Evolutionary conservation across 225 moss, liverwort and hornwort genomes (phyloP), one percentile per base, ranked within the genome.

Genomic region (Rhytidiadelphus loreus): DNA sequence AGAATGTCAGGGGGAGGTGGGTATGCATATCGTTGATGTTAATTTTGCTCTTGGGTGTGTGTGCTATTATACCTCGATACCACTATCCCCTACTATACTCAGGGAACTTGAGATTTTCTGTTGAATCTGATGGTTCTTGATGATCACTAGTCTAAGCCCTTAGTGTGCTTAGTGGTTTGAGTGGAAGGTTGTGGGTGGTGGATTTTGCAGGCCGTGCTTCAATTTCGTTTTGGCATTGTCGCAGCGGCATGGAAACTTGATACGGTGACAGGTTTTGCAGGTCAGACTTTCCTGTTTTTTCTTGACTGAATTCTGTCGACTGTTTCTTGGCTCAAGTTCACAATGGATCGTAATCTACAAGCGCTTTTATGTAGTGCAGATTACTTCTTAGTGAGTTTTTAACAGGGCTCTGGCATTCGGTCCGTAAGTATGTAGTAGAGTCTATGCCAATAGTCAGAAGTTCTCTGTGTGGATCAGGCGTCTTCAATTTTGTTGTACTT

Each of bases 231-330:
- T 87, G 95, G 96, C 89, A 41, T 95, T 48, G 74, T 95, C 75
- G 93, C 96, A 87, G 94, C 95, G 61, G 83, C 94, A 37, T 91
- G 93, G 14, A 93, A 92, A 24, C 80, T 97, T 75, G 96, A 96
- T 88, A 93, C 95, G 89, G 93, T 97, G 77, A 98, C 95, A 64
- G 95, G 94, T 88, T 96, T 96, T 82, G 93, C 96, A 62, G 95
- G 95, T 95, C 83, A 90, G 86, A 48, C 39, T 71, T 43, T 64
- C 18, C 23, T 81, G 20, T 41, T 52, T 65, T 78, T 60, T 55
- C 74, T 71, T 28, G 30, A 50, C 63, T 56, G 71, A 39, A 35
- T n/a, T 79, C 29, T 24, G 14, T 80, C 4, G 50, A 6, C 84
- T 75, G 53, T 75, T 59, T 64, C 43, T 89, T 50, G 66, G 30